These are phyloP conservation scores for Pseudogymnoascus sp. DNA, from an alignment of 2,329 filamentous ascomycete species.

Conservation along the genomic window DNA sequence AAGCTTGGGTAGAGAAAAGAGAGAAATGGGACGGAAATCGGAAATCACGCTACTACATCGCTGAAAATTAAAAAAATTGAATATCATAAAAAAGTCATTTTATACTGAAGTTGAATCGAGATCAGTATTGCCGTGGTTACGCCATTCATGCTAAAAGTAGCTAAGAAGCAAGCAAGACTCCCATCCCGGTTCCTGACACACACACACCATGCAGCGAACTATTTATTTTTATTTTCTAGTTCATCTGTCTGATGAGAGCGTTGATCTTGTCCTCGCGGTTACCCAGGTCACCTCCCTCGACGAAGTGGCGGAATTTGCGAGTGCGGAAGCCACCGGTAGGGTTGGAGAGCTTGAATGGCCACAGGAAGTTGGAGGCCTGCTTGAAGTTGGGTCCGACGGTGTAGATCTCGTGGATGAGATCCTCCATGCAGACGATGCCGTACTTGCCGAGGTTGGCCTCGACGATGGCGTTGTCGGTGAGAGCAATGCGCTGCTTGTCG, in stretches of 20 bases:
- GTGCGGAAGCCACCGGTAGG: conserved; percentile 92
- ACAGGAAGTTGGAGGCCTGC: conserved; percentile 98
- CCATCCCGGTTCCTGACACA: conserved; percentile 5
- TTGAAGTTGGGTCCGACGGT: conserved; percentile 99
- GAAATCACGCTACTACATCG: conserved; percentile 3
- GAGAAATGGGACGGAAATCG: background rate
- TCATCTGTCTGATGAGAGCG: conserved; percentile 93
- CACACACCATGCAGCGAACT: conserved; percentile 9
- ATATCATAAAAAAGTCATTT: conserved; percentile 7
- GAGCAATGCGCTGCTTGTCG: conserved; percentile 92
- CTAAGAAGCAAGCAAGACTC: conserved; percentile 14
- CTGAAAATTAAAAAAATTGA: conserved; percentile 1
- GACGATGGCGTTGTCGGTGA: conserved; percentile 96
- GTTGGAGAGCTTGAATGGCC: conserved; percentile 99
- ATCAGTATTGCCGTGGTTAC: conserved; percentile 13
- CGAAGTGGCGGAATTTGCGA: conserved; percentile 98
- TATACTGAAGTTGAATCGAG: conserved; percentile 10
- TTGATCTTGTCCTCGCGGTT: conserved; percentile 99
- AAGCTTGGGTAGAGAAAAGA: background rate
- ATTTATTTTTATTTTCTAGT: conserved; percentile 49
- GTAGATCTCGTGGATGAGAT: conserved; percentile 98
- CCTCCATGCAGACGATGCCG: conserved; percentile 98
- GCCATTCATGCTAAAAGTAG: conserved; percentile 20
- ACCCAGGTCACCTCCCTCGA: conserved; percentile 96
- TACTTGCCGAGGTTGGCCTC: conserved; percentile 96